Conservation (phyloP, 2,329 filamentous ascomycete genomes). For the Leptodontidium sp. region DNA sequence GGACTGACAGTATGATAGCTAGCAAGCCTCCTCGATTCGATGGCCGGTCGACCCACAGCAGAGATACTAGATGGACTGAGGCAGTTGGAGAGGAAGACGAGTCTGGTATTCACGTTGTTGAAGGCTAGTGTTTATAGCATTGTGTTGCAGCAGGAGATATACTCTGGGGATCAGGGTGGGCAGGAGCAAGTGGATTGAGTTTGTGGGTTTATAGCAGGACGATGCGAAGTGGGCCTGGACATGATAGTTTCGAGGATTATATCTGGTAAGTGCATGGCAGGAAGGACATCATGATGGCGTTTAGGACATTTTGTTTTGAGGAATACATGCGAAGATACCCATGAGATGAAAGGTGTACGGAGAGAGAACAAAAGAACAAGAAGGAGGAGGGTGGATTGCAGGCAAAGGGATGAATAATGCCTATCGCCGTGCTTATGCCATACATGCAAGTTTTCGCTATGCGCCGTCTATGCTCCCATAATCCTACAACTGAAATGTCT, state of each 20-base stretch:
- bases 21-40: constrained; percentile 65
- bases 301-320: constrained; percentile 23
- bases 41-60: constrained; percentile 75
- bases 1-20: constrained; percentile 53
- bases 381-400: constrained; percentile 27
- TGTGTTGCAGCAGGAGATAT: constrained; percentile 96
- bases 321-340: constrained; percentile 34
- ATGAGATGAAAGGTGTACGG: neutral
- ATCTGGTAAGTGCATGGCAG: neutral
- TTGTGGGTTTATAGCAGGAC: neutral
- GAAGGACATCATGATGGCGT: constrained; percentile 31
- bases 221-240: neutral
- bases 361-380: constrained; percentile 2
- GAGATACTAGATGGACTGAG: constrained; percentile 87
- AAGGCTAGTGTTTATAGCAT: constrained; percentile 99
- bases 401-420: constrained; percentile 17
- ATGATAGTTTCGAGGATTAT: neutral
- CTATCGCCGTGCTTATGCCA: constrained; percentile 38
- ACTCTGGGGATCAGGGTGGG: constrained; percentile 65
- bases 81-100: constrained; percentile 91
- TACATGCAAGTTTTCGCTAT: constrained; percentile 6
- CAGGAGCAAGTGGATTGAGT: constrained; percentile 41
- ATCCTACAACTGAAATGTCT: constrained; percentile 60
- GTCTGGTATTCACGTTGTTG: constrained; percentile 90
- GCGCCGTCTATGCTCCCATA: constrained; percentile 33